phyloP scores from a whole-genome alignment of 768 basidiomycete genomes.

The Boletales sp. region DNA sequence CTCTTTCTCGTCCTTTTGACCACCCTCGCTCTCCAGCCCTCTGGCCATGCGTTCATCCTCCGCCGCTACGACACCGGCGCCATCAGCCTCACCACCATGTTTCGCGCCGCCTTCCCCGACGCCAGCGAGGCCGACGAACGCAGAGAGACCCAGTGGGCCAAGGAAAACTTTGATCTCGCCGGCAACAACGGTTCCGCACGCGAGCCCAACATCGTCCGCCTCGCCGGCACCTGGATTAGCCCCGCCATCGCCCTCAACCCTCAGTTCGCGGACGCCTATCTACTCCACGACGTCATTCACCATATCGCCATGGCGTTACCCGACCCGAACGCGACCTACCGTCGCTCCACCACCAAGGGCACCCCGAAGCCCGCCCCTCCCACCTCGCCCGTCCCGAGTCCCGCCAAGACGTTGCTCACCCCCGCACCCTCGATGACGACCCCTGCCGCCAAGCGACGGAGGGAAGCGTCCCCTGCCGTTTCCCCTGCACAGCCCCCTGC shows the following conservation, averaged over 20 bases:
- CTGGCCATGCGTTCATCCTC: conserved; percentile 89
- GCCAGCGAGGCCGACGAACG: conserved; percentile 76
- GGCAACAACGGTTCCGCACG: conserved; percentile 74
- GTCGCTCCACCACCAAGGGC: conserved; percentile 52
- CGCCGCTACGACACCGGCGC: conserved; percentile 92
- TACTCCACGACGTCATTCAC: conserved; percentile 55
- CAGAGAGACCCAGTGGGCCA: conserved; percentile 80
- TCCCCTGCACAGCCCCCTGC: conserved; percentile 11
- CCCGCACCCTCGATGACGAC: conserved; percentile 37
- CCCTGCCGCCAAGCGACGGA: conserved; percentile 60
- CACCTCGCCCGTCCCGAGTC: conserved; percentile 24
- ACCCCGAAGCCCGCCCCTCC: conserved; percentile 27
- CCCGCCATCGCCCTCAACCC: conserved; percentile 55
- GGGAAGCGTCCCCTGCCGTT: conserved; percentile 50
- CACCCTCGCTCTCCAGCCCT: conserved; percentile 41
- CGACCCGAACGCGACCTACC: conserved; percentile 75
- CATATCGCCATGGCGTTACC: conserved; percentile 69
- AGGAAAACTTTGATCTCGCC: conserved; percentile 67
- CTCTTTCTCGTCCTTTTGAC: conserved; percentile 14
- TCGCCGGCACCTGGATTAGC: conserved; percentile 88
- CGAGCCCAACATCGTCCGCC: conserved; percentile 58
- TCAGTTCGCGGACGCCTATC: conserved; percentile 62
- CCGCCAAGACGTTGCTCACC: conserved; percentile 26
- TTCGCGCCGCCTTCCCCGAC: conserved; percentile 87
- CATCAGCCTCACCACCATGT: conserved; percentile 93